Conservation (phyloP, 768 basidiomycete species). For the Rubroboletus satanas region DNA sequence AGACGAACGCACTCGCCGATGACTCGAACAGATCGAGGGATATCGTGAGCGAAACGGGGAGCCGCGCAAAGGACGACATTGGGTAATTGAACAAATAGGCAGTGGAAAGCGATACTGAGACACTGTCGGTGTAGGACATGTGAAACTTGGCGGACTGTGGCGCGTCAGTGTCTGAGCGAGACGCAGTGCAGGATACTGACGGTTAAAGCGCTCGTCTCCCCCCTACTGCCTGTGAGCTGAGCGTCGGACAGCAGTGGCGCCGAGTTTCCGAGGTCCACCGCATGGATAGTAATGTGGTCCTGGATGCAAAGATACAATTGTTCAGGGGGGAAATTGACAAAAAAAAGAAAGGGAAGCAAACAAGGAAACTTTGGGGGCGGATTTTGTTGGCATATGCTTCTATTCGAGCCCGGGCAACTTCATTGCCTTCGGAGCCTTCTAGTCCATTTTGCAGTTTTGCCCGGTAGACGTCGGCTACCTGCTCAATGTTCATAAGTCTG, state of each 20-base stretch:
- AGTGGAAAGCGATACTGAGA: constrained; percentile 80
- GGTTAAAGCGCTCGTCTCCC: constrained; percentile 18
- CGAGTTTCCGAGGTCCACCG: constrained; percentile 74
- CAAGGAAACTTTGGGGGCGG: constrained; percentile 66
- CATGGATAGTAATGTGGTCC: constrained; percentile 86
- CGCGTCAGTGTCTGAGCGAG: constrained; percentile 13
- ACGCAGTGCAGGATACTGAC: constrained; percentile 24
- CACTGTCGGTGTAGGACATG: constrained; percentile 75
- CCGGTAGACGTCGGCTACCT: constrained; percentile 73
- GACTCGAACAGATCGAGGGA: constrained; percentile 73
- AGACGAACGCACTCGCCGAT: constrained; percentile 40
- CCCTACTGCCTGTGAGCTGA: constrained; percentile 35
- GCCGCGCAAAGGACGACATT: constrained; percentile 73
- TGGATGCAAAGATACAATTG: constrained; percentile 28
- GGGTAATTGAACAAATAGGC: constrained; percentile 85
- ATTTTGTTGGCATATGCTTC: constrained; percentile 80
- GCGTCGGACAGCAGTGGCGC: constrained; percentile 79
- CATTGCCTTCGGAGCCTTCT: constrained; percentile 72
- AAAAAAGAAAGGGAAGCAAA: constrained; percentile 31
- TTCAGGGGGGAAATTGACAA: background rate
- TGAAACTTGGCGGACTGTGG: constrained; percentile 77
- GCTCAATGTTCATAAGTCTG: background rate
- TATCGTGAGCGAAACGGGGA: constrained; percentile 78
- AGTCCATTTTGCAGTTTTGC: constrained; percentile 71
- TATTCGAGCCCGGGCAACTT: constrained; percentile 72